Base-by-base conservation (phyloP, 345 rosid species). In the Carallia brachiata region DNA sequence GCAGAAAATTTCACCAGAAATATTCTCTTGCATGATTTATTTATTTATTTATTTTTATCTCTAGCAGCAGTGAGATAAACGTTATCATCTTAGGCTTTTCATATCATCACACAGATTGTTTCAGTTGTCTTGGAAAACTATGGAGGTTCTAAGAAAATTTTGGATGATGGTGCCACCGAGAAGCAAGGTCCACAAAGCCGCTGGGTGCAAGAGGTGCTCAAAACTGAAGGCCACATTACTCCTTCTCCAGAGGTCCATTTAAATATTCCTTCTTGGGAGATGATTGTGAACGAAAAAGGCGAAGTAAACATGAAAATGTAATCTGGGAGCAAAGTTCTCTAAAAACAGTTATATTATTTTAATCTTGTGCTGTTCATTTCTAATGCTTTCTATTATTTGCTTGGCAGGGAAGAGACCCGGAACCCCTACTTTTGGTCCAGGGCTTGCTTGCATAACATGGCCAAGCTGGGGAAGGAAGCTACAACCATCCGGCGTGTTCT, bases 371-470 rank as follows among this genome's bases (percentile, higher is more conserved):
- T 48, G 31, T 16, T 73, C 18, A 47, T 61, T 36, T 63, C 12
- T 18, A 69, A 31, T 65, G 62, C n/a, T 44, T 70, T 70, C 71
- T 32, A 60, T 67, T 56, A 67, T 65, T 68, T 73, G 72, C 39
- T 23, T 52, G 56, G 67, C 86, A 90, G 98, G 73, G 92, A 90
- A 86, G 90, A 88, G 80, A 83, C 87, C 28, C 73, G 75, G 70
- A 75, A 88, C 82, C 98, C 97, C 65, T 70, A 84, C 85, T 92
- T 96, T 85, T 96, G 99, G 99, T 88, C 99, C 66, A 84, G 85
- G 72, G 87, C 88, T 79, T 92, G 99, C 83, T 80, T 96, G 74
- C 86, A 87, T 78, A 92, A 90, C 80, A 92, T 92, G 99, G 89
- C 97, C 72, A 89, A 81, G 81, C 90, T 89, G 61, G 99, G 96